A percentile compares a stretch with the other conserved stretches of the same genome.
Conservation (phyloP, 371 early-diverging fungal genomes). For the Nematocida ausubeli region DNA sequence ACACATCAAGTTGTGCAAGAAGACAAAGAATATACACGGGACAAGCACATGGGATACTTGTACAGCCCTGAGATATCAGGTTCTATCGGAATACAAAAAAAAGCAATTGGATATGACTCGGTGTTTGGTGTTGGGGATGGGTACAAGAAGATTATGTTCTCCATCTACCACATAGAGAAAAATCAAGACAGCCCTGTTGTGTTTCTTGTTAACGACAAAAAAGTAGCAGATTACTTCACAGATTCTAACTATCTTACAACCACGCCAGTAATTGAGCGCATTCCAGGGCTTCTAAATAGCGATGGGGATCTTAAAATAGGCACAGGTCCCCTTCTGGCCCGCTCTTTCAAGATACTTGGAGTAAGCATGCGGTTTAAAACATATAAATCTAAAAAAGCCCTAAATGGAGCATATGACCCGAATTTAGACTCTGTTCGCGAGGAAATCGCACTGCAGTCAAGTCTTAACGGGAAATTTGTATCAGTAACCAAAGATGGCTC, state of each 20-base stretch:
- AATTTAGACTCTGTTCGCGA: neutral
- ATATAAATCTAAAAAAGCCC: neutral
- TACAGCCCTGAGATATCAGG: neutral
- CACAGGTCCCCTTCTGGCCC: neutral
- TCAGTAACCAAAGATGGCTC: neutral
- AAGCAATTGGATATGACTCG: slow-evolving; percentile 1
- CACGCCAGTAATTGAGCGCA: neutral
- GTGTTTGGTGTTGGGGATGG: neutral
- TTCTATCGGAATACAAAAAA: neutral
- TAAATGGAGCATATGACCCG: too few species aligned
- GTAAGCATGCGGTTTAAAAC: neutral
- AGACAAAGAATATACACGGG: too few species aligned
- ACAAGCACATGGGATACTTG: neutral
- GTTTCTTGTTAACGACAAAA: neutral
- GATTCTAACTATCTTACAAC: neutral
- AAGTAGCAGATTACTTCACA: neutral
- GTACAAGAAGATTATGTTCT: neutral
- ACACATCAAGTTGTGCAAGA: neutral
- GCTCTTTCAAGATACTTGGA: slow-evolving; percentile 5
- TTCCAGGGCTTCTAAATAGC: neutral
- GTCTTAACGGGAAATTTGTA: neutral
- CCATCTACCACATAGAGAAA: neutral
- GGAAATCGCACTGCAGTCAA: neutral
- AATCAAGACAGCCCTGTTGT: neutral
- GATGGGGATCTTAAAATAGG: neutral